Evolutionary conservation across 2,329 filamentous ascomycete species (phyloP).

Genomic region (Dactylellina parvicollis): DNA sequence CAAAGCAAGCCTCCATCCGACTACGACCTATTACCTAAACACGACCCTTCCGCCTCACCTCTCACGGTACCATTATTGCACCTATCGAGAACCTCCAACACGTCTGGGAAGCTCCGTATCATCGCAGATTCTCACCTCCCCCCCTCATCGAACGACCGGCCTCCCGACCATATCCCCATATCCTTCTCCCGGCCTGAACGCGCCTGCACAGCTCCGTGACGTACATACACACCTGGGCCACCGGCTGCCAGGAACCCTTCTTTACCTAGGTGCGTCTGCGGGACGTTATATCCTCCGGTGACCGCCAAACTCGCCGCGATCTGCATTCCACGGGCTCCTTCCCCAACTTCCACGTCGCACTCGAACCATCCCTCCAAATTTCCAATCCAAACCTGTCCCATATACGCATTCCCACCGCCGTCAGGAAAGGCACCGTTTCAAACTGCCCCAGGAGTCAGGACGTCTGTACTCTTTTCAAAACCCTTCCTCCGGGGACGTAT

Average conservation of each 20-base stretch:
- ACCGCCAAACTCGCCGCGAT: slow-evolving; percentile 44
- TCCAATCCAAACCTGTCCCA: slow-evolving; percentile 12
- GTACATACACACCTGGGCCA: slow-evolving; percentile 29
- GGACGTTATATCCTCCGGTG: slow-evolving; percentile 55
- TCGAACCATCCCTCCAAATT: slow-evolving; percentile 29
- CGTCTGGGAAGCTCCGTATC: slow-evolving; percentile 39
- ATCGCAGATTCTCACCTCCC: slow-evolving; percentile 35
- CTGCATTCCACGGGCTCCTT: slow-evolving; percentile 43
- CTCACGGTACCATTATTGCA: slow-evolving; percentile 8
- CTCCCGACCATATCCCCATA: slow-evolving; percentile 15
- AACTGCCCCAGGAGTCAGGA: slow-evolving; percentile 21
- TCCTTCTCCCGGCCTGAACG: slow-evolving; percentile 8
- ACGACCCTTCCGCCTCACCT: slow-evolving; percentile 7
- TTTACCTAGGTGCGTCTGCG: slow-evolving; percentile 38
- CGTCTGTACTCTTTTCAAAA: slow-evolving; percentile 9
- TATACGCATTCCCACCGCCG: slow-evolving; percentile 31
- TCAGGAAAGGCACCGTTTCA: slow-evolving; percentile 30
- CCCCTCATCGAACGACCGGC: slow-evolving; percentile 25
- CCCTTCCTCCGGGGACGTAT: slow-evolving; percentile 13
- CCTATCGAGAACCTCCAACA: slow-evolving; percentile 46
- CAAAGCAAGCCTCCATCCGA: slow-evolving; percentile 20
- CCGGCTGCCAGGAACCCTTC: slow-evolving; percentile 30
- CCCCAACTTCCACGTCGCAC: slow-evolving; percentile 35
- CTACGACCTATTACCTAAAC: slow-evolving; percentile 28
- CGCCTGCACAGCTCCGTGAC: slow-evolving; percentile 43